Base-by-base conservation (phyloP, 768 basidiomycete species). In the Suillus subluteus region DNA sequence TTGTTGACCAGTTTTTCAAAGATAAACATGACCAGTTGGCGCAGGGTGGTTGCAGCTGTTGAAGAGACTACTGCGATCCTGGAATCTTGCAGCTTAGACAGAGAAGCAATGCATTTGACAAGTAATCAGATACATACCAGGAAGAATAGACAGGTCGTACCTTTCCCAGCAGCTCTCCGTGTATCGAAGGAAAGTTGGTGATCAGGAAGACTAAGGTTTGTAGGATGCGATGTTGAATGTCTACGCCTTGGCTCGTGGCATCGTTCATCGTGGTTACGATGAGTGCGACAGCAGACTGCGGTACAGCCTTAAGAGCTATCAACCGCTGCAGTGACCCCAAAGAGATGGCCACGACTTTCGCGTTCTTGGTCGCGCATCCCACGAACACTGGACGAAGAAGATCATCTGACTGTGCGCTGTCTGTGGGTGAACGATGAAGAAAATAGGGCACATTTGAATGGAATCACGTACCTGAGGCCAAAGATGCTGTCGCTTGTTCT, bases 11-110 rank as follows among this genome's bases (percentile, higher is more conserved):
- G 92, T 74, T 97, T 96, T 79, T 99, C 97, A 54, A 98, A 93
- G 18, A 98, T 90, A 69, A 98, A 93, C 96, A 99, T 98, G 55
- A 98, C 94, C 2, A 98, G 85, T 74, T 99, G 97, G 4, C 96
- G 90, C 6, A 98, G 85, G 0, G 96, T 98, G 0, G 97, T 97
- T 3, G 96, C 96, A 1, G 97, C 97, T 4, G 97, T 99, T 0
- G 94, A 96, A 3, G 96, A 97, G 7, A 99, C 97, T 30, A 98
- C 97, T 0, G 95, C 92, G 30, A 96, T 98, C 69, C 94, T 89
- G 1, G 94, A 96, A 66, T 98, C 97, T 77, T 98, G 96, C 32
- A 98, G 81, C 75, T 90, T 95, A 85, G 98, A 73, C 96, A 98
- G 11, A 98, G 79, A n/a, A 97, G 80, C 0, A 98, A 82, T 0